phyloP scores from a whole-genome alignment of 2,329 filamentous ascomycete genomes.

The Claviceps purpurea region DNA sequence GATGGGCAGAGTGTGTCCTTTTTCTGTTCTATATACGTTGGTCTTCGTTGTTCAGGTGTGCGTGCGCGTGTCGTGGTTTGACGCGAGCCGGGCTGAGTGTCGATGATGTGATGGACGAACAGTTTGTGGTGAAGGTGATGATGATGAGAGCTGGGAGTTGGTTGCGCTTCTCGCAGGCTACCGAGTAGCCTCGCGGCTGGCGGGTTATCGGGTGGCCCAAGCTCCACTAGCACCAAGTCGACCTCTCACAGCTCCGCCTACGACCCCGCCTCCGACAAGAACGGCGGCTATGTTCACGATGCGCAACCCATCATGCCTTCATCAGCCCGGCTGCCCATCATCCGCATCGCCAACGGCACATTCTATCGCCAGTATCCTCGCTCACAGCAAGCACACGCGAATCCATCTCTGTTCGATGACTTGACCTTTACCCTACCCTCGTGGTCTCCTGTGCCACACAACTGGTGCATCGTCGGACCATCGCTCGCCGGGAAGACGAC shows the following conservation, averaged over 20 bases:
- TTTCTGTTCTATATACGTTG: neutral
- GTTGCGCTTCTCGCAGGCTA: constrained; percentile 11
- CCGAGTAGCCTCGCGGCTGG: constrained; percentile 15
- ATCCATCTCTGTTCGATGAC: constrained; percentile 60
- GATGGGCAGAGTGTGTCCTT: neutral
- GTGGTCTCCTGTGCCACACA: constrained; percentile 33
- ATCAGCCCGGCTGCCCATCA: constrained; percentile 36
- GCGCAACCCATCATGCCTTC: neutral
- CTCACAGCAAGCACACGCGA: constrained; percentile 34
- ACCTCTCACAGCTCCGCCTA: too few species aligned
- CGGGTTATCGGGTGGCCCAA: neutral
- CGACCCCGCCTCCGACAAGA: neutral
- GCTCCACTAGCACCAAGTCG: neutral
- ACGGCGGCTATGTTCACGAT: neutral
- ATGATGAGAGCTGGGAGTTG: constrained; percentile 3
- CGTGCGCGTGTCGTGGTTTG: neutral
- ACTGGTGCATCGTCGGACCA: constrained; percentile 78
- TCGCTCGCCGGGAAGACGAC: constrained; percentile 69
- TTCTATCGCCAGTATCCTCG: constrained; percentile 69
- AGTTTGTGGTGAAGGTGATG: neutral
- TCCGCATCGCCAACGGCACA: constrained; percentile 64
- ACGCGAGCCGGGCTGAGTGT: neutral
- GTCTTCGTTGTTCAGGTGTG: neutral
- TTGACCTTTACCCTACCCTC: constrained; percentile 59
- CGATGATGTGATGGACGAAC: neutral